Percentiles rank a stretch among this genome's conserved stretches.
Conservation (phyloP, 2,329 filamentous ascomycete genomes). For the Colletotrichum endophyticum region DNA sequence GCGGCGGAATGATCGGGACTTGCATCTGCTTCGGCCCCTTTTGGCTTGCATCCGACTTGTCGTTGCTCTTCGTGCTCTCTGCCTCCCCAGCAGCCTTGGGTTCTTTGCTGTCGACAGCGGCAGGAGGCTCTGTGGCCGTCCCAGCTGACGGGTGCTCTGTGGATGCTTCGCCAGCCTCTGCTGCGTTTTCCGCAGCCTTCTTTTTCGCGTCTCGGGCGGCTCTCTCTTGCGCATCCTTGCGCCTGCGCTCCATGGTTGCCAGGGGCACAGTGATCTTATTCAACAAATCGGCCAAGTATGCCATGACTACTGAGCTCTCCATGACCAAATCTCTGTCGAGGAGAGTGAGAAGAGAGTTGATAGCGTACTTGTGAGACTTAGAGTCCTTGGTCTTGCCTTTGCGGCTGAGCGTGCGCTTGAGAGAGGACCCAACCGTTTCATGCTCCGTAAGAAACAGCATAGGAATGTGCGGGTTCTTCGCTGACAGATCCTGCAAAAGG, state of each 20-base stretch:
- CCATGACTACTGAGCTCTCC: constrained; percentile 97
- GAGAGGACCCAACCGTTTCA: constrained; percentile 72
- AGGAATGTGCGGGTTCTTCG: constrained; percentile 84
- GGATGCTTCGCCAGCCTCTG: background rate
- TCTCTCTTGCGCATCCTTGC: constrained; percentile 71
- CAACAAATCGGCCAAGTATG: constrained; percentile 84
- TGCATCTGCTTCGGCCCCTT: constrained; percentile 67
- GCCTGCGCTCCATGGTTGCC: constrained; percentile 80
- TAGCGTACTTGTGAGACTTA: constrained; percentile 84
- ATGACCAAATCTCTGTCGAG: constrained; percentile 95
- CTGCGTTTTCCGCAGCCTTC: constrained; percentile 28
- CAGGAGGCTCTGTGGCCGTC: constrained; percentile 17
- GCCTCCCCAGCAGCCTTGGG: background rate
- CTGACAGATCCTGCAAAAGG: constrained; percentile 81
- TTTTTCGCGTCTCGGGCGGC: constrained; percentile 41
- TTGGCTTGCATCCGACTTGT: constrained; percentile 44
- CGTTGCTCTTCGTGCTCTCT: constrained; percentile 38
- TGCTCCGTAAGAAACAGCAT: constrained; percentile 95
- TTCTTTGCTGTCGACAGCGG: constrained; percentile 12
- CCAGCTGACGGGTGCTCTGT: constrained; percentile 25
- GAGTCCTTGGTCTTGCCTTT: constrained; percentile 90
- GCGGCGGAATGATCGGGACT: constrained; percentile 83
- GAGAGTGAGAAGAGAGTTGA: constrained; percentile 88
- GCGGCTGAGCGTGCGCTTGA: constrained; percentile 77
- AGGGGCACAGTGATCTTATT: constrained; percentile 89